Base-by-base conservation (phyloP, 805 yeast genomes). In the Candida michaelii region DNA sequence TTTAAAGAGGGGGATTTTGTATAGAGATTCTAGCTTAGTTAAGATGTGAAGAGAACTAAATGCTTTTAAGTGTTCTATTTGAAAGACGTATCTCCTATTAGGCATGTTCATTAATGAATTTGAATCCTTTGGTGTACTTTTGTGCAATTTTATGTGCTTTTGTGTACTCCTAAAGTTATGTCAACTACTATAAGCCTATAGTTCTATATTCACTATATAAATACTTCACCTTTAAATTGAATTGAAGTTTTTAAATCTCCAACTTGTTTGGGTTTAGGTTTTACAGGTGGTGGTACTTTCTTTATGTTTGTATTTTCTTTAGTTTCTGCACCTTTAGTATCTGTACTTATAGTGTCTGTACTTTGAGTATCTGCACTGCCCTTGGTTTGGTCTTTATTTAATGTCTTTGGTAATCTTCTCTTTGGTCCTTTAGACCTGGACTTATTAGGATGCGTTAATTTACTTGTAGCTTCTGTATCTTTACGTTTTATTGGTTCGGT, bases 341-440 rank as follows among this genome's bases (percentile, higher is more conserved):
- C 23, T 30, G 19, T n/a, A 9, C 13, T 15, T 21, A 4, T 12
- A 9, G 11, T 4, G 30, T 30, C 17, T 29, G 5, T 4, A 5
- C n/a, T 16, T 15, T 14, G n/a, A 7, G 8, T 11, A 8, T 6
- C 21, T 8, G 27, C n/a, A 17, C 16, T 18, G 14, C 15, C 16
- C 24, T 5, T 17, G 21, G 31, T 24, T 27, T 16, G 31, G 15
- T 10, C 24, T 27, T n/a, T n/a, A 27, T 37, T 37, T 15, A 44
- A 42, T 5, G 21, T 40, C 37, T 40, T 64, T 1, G 82, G 81
- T 14, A 73, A 59, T 38, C 73, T 60, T 47, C 82, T 58, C 51
- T 69, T 74, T 0, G 83, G 83, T 0, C 83, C 83, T 42, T 63
- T 71, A 13, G 80, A 61, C 40, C 83, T 59, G 0, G 57, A 43